These are phyloP conservation scores for Hypoxylon intermedium DNA, from an alignment of 495 filamentous ascomycete genomes.

Conservation along the genomic window DNA sequence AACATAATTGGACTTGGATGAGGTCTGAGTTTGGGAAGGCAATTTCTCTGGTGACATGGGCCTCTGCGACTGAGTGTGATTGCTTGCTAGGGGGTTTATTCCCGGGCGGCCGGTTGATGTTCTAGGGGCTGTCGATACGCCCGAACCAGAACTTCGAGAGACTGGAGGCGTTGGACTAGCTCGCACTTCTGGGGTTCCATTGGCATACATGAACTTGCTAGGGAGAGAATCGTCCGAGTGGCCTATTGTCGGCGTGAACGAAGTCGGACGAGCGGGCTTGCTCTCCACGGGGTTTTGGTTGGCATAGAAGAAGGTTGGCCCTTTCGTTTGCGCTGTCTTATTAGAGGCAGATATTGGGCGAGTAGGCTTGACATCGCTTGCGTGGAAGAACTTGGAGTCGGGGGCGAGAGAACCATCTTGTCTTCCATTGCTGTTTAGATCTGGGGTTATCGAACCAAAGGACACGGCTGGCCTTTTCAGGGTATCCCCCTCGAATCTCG, in stretches of 20 bases:
- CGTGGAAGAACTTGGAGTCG: constrained; percentile 78
- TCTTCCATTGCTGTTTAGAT: constrained; percentile 9
- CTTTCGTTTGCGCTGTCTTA: constrained; percentile 40
- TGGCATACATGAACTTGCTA: constrained; percentile 82
- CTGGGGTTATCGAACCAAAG: constrained; percentile 46
- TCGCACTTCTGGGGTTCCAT: constrained; percentile 57
- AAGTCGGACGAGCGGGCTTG: constrained; percentile 32
- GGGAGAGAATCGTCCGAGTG: constrained; percentile 43
- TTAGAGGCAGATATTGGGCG: constrained; percentile 38
- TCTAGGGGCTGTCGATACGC: constrained; percentile 51
- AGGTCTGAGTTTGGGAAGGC: constrained; percentile 37
- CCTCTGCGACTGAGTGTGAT: constrained; percentile 43
- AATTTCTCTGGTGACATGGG: constrained; percentile 55
- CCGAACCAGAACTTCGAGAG: constrained; percentile 47
- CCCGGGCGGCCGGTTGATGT: constrained; percentile 39
- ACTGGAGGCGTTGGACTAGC: constrained; percentile 40
- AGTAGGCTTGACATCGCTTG: constrained; percentile 68
- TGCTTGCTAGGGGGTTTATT: constrained; percentile 26
- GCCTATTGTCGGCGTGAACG: constrained; percentile 46
- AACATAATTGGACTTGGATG: constrained; percentile 21
- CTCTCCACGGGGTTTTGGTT: constrained; percentile 51
- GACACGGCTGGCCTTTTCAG: constrained; percentile 37
- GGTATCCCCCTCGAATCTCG: constrained; percentile 38
- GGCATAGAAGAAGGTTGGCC: constrained; percentile 65
- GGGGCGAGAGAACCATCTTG: constrained; percentile 28